phyloP scores from a whole-genome alignment of 345 rosid genomes.

The Lepidium aucheri region DNA sequence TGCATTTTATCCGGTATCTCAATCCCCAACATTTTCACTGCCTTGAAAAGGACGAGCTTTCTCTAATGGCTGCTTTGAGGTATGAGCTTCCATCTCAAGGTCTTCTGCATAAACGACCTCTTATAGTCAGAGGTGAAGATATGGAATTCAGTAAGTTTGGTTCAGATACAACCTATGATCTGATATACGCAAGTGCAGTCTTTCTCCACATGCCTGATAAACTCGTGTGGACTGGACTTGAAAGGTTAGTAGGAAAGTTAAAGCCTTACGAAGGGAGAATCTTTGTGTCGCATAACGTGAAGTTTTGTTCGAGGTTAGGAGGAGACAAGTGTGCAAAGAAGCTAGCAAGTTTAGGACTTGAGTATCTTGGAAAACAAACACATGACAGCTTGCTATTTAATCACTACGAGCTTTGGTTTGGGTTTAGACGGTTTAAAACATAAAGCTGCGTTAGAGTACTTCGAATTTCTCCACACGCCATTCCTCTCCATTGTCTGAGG shows the following conservation, averaged over 20 bases:
- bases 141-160: slow-evolving; percentile 88
- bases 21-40: slow-evolving; percentile 63
- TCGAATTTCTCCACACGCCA: not conserved
- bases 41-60: slow-evolving; percentile 91
- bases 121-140: slow-evolving; percentile 76
- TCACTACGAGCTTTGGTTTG: slow-evolving; percentile 95
- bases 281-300: slow-evolving; percentile 86
- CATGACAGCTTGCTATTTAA: slow-evolving; percentile 91
- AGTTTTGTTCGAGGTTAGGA: slow-evolving; percentile 83
- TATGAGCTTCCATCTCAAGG: slow-evolving; percentile 98
- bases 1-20: slow-evolving; percentile 82
- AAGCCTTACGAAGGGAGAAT: slow-evolving; percentile 75
- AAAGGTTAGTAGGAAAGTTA: slow-evolving; percentile 58
- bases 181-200: slow-evolving; percentile 94
- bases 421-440: slow-evolving; percentile 53
- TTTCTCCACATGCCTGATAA: slow-evolving; percentile 96
- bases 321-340: slow-evolving; percentile 67
- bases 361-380: slow-evolving; percentile 63
- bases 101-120: slow-evolving; percentile 71
- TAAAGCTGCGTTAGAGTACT: slow-evolving; percentile 13
- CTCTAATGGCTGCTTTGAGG: slow-evolving; percentile 86
- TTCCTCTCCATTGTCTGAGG: slow-evolving; percentile 1
- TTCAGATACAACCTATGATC: slow-evolving; percentile 47
- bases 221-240: slow-evolving; percentile 92
- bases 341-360: slow-evolving; percentile 67